These are phyloP conservation scores for Gossypium davidsonii DNA, from an alignment of 441 rosid species.

Conservation along the genomic window DNA sequence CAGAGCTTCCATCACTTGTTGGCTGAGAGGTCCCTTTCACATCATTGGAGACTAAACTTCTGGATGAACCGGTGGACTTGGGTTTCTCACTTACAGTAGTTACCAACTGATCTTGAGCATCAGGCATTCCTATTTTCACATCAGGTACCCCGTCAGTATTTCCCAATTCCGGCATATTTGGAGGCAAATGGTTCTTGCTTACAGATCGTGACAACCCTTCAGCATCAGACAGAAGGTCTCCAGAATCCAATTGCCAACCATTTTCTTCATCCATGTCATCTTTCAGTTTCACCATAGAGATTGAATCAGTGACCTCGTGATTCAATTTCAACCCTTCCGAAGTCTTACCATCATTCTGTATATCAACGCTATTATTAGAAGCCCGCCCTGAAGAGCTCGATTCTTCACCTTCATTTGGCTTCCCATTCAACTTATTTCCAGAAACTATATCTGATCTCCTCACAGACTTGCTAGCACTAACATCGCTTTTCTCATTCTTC, in stretches of 20 bases:
- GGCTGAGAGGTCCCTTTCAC: conserved; percentile 31
- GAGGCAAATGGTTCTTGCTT: conserved; percentile 24
- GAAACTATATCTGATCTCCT: conserved; percentile 22
- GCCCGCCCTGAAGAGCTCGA: conserved; percentile 47
- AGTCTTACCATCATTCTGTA: conserved; percentile 32
- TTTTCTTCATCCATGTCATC: conserved; percentile 29
- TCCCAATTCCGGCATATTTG: conserved; percentile 20
- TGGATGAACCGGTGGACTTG: conserved; percentile 26
- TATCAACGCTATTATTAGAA: conserved; percentile 31
- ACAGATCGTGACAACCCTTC: conserved; percentile 26
- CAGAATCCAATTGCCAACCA: conserved; percentile 25
- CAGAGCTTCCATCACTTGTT: conserved; percentile 41
- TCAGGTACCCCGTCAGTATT: conserved; percentile 26
- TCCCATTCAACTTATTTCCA: conserved; percentile 38
- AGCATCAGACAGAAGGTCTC: conserved; percentile 13
- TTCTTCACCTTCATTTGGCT: conserved; percentile 43
- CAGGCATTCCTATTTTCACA: conserved; percentile 27
- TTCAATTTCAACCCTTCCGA: conserved; percentile 25
- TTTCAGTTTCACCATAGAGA: conserved; percentile 16
- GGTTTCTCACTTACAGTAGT: conserved; percentile 33
- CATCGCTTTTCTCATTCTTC: conserved; percentile 36
- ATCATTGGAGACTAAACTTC: conserved; percentile 36
- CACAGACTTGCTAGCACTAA: conserved; percentile 25
- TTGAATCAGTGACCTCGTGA: conserved; percentile 16
- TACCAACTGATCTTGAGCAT: conserved; percentile 32